Conservation (phyloP, 306 rosid genomes). For the Pueraria montana region DNA sequence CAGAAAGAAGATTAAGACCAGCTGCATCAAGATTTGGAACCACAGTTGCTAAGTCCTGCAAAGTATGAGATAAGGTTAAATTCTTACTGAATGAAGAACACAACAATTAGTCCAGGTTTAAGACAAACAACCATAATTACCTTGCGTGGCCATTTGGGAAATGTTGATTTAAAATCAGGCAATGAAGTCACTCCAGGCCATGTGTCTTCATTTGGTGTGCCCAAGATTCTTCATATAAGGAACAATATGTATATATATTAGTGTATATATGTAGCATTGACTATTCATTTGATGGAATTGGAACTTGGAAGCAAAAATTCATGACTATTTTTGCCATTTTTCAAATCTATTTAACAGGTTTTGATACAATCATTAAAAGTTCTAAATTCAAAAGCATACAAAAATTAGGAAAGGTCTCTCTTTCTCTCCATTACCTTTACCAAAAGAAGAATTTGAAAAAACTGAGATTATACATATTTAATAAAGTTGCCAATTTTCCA, state of each 20-base stretch:
- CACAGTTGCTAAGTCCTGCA: conserved; percentile 79
- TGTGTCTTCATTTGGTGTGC: conserved; percentile 92
- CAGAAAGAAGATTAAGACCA: conserved; percentile 91
- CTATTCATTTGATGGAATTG: not conserved
- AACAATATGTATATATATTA: conserved; percentile 19
- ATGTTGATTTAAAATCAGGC: conserved; percentile 96
- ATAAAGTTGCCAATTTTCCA: not conserved
- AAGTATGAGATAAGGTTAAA: conserved; percentile 35
- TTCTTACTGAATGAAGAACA: conserved; percentile 23
- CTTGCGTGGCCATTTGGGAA: conserved; percentile 93
- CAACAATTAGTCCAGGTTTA: conserved; percentile 21
- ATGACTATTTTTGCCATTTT: conserved; percentile 3
- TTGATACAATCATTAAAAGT: not conserved
- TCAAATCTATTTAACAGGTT: conserved; percentile 19
- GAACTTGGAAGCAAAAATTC: conserved; percentile 16
- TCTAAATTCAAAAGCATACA: conserved; percentile 2
- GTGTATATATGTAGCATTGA: conserved; percentile 6
- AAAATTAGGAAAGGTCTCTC: conserved; percentile 4
- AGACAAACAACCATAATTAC: conserved; percentile 53
- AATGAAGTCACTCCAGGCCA: conserved; percentile 98
- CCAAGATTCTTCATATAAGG: conserved; percentile 79
- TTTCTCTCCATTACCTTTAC: not conserved
- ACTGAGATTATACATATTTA: not conserved
- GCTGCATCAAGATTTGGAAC: conserved; percentile 89
- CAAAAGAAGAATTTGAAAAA: conserved; percentile 1